Conservation (phyloP, 495 filamentous ascomycete genomes). For the Neurospora sp. region DNA sequence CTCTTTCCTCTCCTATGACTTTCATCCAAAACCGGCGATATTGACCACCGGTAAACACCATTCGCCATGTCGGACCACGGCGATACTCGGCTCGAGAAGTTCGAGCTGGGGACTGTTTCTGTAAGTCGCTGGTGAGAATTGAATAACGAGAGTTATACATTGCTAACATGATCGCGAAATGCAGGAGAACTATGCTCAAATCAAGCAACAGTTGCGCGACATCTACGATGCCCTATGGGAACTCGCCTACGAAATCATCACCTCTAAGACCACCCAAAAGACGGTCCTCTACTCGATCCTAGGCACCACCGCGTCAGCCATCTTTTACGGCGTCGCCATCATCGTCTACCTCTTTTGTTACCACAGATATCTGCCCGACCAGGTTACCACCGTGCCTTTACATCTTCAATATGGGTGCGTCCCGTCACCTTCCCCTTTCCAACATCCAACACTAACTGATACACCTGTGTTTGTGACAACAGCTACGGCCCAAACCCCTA, state of each 20-base stretch:
- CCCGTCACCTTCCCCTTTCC: background rate
- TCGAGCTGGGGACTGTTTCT: background rate
- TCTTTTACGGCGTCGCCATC: conserved; percentile 53
- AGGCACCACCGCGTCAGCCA: conserved; percentile 44
- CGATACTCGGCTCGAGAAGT: background rate
- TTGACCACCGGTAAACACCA: background rate
- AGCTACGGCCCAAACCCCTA: conserved; percentile 42
- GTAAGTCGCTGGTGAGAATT: background rate
- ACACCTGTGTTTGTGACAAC: background rate
- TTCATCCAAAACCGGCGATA: background rate
- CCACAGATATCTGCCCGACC: conserved; percentile 67
- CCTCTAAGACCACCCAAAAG: conserved; percentile 57
- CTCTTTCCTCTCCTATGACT: background rate
- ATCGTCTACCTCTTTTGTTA: conserved; percentile 72
- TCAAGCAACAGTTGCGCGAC: background rate
- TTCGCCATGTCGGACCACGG: background rate
- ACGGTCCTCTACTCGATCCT: conserved; percentile 64
- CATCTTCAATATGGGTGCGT: conserved; percentile 72
- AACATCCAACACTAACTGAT: too few species aligned
- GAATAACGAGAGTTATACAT: background rate
- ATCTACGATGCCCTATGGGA: conserved; percentile 32
- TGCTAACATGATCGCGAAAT: background rate
- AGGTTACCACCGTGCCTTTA: conserved; percentile 50
- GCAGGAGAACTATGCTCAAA: background rate
- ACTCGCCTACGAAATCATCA: conserved; percentile 17